A percentile compares a stretch with the other conserved stretches of the same genome.
phyloP scores from a whole-genome alignment of 345 rosid genomes.

The Salix koriyanagi region DNA sequence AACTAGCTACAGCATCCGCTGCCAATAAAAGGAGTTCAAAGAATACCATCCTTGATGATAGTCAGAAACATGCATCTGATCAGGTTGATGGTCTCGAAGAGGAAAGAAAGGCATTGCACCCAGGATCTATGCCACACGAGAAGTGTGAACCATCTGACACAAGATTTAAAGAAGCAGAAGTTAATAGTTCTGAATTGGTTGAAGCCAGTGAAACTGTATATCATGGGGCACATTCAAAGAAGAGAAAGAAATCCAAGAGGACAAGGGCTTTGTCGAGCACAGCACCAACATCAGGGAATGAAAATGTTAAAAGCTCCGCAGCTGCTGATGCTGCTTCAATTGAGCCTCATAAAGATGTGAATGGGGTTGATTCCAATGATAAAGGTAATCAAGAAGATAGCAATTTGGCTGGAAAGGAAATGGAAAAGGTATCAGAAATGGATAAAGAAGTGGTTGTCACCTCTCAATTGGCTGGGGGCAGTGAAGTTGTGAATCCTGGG shows the following conservation, averaged over 20 bases:
- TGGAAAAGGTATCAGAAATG: neutral
- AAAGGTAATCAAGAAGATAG: neutral
- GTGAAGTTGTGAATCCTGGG: conserved; percentile 11
- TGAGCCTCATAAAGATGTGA: conserved; percentile 15
- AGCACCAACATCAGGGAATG: conserved; percentile 15
- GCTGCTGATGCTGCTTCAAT: conserved; percentile 12
- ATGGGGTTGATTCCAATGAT: conserved; percentile 17
- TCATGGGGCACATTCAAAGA: conserved; percentile 35
- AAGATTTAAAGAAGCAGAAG: neutral
- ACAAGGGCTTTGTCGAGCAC: conserved; percentile 22
- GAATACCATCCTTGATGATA: neutral
- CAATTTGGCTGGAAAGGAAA: no score
- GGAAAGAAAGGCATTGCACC: conserved; percentile 6
- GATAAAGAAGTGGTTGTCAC: neutral
- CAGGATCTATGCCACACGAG: neutral
- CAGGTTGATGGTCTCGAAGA: conserved; percentile 12
- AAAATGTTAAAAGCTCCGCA: conserved; percentile 10
- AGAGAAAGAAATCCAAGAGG: conserved; percentile 40
- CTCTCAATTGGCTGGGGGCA: neutral
- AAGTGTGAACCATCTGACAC: neutral
- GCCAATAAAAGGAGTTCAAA: neutral
- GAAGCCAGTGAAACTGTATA: conserved; percentile 5
- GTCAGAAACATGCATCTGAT: conserved; percentile 6
- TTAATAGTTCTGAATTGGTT: neutral
- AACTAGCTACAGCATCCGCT: conserved; percentile 4